Percentiles rank a stretch among this genome's conserved stretches.
Evolutionary conservation across 441 rosid species (phyloP).

Genomic region (Theobroma grandiflorum): DNA sequence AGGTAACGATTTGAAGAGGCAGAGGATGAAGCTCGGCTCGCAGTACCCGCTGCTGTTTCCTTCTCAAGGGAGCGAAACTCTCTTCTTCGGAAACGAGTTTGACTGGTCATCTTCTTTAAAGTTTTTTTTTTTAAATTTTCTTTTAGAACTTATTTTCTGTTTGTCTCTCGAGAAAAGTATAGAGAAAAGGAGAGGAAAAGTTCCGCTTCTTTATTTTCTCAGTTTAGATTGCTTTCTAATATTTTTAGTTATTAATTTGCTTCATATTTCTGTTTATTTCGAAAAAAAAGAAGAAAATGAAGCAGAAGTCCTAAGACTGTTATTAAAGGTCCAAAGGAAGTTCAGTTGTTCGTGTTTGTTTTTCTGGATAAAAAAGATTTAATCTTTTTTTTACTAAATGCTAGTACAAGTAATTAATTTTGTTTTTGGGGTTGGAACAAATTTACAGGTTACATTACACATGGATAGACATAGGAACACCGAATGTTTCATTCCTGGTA

Average conservation of each 20-base stretch:
- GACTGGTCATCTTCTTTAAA: constrained; percentile 55
- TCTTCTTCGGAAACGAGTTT: constrained; percentile 67
- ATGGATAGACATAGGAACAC: constrained; percentile 86
- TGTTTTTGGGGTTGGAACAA: not conserved
- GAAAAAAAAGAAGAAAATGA: not conserved
- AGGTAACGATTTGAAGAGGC: constrained; percentile 60
- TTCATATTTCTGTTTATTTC: not conserved
- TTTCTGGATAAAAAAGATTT: not conserved
- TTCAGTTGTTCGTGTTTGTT: not conserved
- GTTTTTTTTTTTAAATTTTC: not conserved
- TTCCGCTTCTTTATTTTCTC: not conserved
- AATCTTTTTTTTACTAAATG: not conserved
- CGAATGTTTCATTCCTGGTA: constrained; percentile 78
- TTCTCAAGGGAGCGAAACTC: constrained; percentile 70
- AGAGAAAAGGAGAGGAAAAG: not conserved
- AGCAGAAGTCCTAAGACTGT: not conserved
- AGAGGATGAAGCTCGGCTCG: constrained; percentile 70
- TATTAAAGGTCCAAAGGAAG: not conserved
- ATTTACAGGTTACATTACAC: constrained; percentile 72
- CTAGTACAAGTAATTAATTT: not conserved
- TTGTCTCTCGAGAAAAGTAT: not conserved
- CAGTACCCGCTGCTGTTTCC: constrained; percentile 62
- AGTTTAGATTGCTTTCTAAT: not conserved
- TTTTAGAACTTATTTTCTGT: not conserved
- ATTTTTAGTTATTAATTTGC: not conserved